These are phyloP conservation scores for Coemansia sp. DNA, from an alignment of 192 early-diverging fungal genomes.

Conservation along the genomic window DNA sequence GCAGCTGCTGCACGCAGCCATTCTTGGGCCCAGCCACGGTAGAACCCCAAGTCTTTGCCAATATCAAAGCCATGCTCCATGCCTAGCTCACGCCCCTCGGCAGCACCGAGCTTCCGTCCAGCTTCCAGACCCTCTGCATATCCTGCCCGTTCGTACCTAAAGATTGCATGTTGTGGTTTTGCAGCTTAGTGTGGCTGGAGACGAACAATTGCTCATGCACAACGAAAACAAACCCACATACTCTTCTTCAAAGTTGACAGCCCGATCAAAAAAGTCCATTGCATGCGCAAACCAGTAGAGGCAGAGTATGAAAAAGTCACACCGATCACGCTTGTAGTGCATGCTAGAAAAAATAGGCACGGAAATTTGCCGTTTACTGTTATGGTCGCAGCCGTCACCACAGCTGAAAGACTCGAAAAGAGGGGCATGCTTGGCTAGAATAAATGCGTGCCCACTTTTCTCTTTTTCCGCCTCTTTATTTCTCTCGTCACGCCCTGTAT, in stretches of 20 bases:
- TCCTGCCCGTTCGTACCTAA: constrained; percentile 32
- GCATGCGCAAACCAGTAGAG: too few relatives aligned
- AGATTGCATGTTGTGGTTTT: not conserved
- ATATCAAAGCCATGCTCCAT: constrained; percentile 41
- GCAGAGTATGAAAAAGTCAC: too few relatives aligned
- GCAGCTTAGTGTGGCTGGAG: not conserved
- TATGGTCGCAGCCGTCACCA: too few relatives aligned
- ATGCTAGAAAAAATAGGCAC: too few relatives aligned
- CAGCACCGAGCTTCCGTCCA: constrained; percentile 22
- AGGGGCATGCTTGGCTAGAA: too few relatives aligned
- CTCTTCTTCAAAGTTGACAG: constrained; percentile 30
- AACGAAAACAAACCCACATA: constrained; percentile 7
- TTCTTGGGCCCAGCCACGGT: constrained; percentile 47
- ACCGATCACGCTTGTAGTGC: too few relatives aligned
- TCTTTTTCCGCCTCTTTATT: not conserved
- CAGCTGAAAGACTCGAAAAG: too few relatives aligned
- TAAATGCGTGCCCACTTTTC: not conserved
- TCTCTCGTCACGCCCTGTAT: not conserved
- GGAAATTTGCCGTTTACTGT: too few relatives aligned
- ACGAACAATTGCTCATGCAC: not conserved
- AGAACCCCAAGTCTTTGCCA: constrained; percentile 50
- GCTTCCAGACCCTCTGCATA: constrained; percentile 31
- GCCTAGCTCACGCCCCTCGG: constrained; percentile 50
- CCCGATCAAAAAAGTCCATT: constrained; percentile 12
- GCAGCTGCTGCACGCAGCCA: constrained; percentile 27